phyloP scores from a whole-genome alignment of 2,329 filamentous ascomycete species.

The Ceratocystis smalleyi region DNA sequence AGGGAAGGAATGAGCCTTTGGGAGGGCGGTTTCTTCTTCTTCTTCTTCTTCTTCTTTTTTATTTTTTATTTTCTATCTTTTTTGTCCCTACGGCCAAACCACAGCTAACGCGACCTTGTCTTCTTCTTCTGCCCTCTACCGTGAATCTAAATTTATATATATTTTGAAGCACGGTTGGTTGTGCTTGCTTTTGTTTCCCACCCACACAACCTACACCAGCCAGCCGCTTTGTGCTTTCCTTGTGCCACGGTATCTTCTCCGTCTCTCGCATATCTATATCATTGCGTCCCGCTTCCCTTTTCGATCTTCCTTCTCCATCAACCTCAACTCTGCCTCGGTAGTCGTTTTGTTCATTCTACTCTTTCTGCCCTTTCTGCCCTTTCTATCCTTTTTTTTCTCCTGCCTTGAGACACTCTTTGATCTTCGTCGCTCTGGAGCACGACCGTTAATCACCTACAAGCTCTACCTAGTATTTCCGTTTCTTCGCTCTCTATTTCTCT shows the following conservation, averaged over 20 bases:
- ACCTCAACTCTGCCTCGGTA: not conserved
- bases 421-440: conserved; percentile 3
- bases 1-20: not conserved
- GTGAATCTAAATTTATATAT: too few species aligned
- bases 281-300: not conserved
- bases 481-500: not conserved
- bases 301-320: not conserved
- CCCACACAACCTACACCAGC: not conserved
- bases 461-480: not conserved
- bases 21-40: too few species aligned
- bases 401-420: not conserved
- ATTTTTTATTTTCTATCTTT: too few species aligned
- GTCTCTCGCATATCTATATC: not conserved
- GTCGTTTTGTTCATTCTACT: not conserved
- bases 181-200: not conserved
- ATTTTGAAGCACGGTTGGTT: too few species aligned
- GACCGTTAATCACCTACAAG: not conserved
- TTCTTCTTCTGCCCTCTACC: too few species aligned
- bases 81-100: too few species aligned
- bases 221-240: not conserved
- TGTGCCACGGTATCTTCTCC: not conserved
- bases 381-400: not conserved
- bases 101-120: too few species aligned
- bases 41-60: too few species aligned
- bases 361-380: not conserved